Conservation (phyloP, 805 yeast genomes). For the Ogataea nitratoaversa region DNA sequence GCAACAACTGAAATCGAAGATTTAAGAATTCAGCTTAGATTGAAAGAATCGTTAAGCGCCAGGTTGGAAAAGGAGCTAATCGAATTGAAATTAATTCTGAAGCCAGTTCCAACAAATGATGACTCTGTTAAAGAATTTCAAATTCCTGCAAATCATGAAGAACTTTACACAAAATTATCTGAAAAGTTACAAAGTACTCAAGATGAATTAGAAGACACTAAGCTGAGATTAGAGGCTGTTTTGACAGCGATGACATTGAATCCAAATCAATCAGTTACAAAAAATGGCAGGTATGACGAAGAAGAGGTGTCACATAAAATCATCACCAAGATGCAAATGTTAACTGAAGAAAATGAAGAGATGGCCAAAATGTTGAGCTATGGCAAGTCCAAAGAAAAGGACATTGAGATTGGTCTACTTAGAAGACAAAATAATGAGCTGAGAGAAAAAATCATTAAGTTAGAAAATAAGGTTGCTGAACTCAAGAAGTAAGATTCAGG, state of each 20-base stretch:
- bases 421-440: conserved; percentile 47
- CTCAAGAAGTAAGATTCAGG: conserved; percentile 10
- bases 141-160: conserved; percentile 32
- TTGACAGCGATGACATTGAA: conserved; percentile 50
- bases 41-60: conserved; percentile 51
- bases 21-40: conserved; percentile 45
- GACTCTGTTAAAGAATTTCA: conserved; percentile 20
- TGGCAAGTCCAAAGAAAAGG: conserved; percentile 70
- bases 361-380: conserved; percentile 66
- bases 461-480: conserved; percentile 25
- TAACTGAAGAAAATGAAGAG: conserved; percentile 67
- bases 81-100: conserved; percentile 38
- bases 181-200: conserved; percentile 26
- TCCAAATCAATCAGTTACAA: conserved; percentile 43
- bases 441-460: conserved; percentile 30
- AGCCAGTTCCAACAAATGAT: conserved; percentile 32
- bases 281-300: conserved; percentile 63
- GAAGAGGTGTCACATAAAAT: conserved; percentile 74
- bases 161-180: conserved; percentile 27
- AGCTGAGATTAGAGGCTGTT: conserved; percentile 57
- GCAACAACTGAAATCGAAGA: conserved; percentile 29
- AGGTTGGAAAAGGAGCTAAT: conserved; percentile 42
- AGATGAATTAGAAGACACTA: conserved; percentile 57
- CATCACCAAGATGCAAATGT: conserved; percentile 52
- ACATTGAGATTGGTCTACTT: conserved; percentile 62